phyloP scores from a whole-genome alignment of 352 stramenopile species.

The Thraustotheca clavata region DNA sequence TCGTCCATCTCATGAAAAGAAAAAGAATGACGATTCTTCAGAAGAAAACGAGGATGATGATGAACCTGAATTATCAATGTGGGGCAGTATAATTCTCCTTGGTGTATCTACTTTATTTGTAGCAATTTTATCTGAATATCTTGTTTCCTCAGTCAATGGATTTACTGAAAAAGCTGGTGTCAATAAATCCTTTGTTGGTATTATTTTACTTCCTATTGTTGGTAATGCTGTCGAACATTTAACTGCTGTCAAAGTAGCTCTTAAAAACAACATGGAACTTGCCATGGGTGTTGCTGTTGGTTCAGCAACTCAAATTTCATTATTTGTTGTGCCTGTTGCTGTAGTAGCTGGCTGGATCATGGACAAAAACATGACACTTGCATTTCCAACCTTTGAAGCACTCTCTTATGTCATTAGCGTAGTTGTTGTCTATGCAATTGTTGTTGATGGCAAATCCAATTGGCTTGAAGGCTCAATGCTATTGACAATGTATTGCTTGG shows the following conservation, averaged over 20 bases:
- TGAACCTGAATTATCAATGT: constrained; percentile 40
- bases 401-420: constrained; percentile 68
- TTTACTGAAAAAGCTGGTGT: constrained; percentile 19
- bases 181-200: constrained; percentile 29
- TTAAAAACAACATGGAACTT: constrained; percentile 90
- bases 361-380: constrained; percentile 72
- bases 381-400: constrained; percentile 81
- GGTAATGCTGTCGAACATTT: constrained; percentile 88
- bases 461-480: constrained; percentile 41
- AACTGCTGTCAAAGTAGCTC: constrained; percentile 77
- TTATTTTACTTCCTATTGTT: constrained; percentile 86
- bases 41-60: constrained; percentile 22
- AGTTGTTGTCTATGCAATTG: constrained; percentile 52
- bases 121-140: constrained; percentile 64
- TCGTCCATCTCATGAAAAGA: background rate
- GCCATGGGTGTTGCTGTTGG: constrained; percentile 84
- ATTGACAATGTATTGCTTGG: constrained; percentile 38
- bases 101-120: constrained; percentile 65
- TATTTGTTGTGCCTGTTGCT: constrained; percentile 80
- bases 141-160: constrained; percentile 30
- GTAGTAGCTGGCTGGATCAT: constrained; percentile 75
- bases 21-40: background rate
- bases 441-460: constrained; percentile 35
- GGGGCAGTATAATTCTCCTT: constrained; percentile 39
- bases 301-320: constrained; percentile 76